Evolutionary conservation across 1,284 basidiomycete genomes (phyloP).

Genomic region (Ceratobasidium sp.): DNA sequence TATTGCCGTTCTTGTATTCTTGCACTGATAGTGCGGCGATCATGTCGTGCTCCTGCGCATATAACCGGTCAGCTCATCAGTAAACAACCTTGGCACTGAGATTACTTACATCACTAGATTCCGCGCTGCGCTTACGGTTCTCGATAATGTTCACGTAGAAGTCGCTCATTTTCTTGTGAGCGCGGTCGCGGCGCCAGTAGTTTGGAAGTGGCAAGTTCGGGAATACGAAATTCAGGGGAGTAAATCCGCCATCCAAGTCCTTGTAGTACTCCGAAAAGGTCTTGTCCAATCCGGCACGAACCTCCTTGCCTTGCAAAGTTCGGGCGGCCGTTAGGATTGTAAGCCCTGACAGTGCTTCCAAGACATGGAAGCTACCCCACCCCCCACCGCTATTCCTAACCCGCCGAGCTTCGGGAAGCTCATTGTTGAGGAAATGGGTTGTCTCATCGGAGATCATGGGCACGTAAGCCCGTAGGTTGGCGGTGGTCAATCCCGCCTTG

Average conservation of each 20-base stretch:
- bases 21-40: constrained; percentile 86
- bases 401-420: constrained; percentile 66
- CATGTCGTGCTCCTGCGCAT: constrained; percentile 84
- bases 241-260: constrained; percentile 91
- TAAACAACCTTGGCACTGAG: constrained; percentile 18
- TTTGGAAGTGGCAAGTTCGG: constrained; percentile 89
- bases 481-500: constrained; percentile 89
- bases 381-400: constrained; percentile 69
- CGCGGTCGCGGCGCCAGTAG: constrained; percentile 84
- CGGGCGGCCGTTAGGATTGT: constrained; percentile 93
- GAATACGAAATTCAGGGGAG: constrained; percentile 92
- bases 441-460: constrained; percentile 89
- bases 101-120: constrained; percentile 53
- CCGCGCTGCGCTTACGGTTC: constrained; percentile 66
- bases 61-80: neutral
- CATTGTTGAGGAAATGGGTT: constrained; percentile 68
- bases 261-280: constrained; percentile 85
- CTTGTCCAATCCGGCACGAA: constrained; percentile 80
- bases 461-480: constrained; percentile 90
- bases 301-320: constrained; percentile 91
- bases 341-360: constrained; percentile 82
- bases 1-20: constrained; percentile 82
- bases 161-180: constrained; percentile 91
- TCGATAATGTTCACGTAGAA: constrained; percentile 91
- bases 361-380: constrained; percentile 74